These are phyloP conservation scores for Evansstolkia leycettana DNA, from an alignment of 495 filamentous ascomycete species.

Conservation along the genomic window DNA sequence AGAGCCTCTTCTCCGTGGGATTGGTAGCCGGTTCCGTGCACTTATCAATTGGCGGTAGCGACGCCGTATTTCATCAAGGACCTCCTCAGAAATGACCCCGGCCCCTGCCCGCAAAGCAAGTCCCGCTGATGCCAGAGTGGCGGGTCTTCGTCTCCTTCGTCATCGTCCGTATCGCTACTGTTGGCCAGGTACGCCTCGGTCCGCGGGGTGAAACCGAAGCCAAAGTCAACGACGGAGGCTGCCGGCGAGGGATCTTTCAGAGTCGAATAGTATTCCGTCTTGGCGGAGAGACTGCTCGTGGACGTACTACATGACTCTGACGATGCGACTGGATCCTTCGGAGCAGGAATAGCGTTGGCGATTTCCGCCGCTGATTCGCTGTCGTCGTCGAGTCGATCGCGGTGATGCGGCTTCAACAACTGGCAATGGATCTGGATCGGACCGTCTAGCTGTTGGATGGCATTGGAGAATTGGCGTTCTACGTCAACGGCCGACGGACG, in stretches of 20 bases:
- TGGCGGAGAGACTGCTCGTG: background rate
- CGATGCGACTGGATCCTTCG: background rate
- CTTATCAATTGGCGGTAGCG: no score
- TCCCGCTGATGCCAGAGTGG: no score
- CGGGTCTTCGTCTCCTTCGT: background rate
- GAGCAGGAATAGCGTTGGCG: background rate
- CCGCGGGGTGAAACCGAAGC: background rate
- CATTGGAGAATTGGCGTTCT: constrained; percentile 10
- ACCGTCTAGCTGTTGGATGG: constrained; percentile 8
- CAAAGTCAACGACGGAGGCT: background rate
- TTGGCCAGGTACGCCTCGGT: background rate
- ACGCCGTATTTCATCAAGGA: no score
- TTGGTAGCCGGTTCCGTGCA: no score
- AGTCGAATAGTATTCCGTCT: background rate
- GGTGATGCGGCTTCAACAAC: constrained; percentile 5
- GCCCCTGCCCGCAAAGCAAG: no score
- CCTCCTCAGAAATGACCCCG: no score
- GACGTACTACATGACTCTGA: background rate
- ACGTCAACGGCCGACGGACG: constrained; percentile 26
- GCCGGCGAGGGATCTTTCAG: background rate
- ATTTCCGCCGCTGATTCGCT: background rate
- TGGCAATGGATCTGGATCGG: constrained; percentile 10
- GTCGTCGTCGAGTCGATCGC: background rate
- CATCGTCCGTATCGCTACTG: background rate
- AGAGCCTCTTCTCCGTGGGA: no score